Evolutionary conservation across 352 stramenopile genomes (phyloP).

Genomic region (Globisporangium orthogonon): DNA sequence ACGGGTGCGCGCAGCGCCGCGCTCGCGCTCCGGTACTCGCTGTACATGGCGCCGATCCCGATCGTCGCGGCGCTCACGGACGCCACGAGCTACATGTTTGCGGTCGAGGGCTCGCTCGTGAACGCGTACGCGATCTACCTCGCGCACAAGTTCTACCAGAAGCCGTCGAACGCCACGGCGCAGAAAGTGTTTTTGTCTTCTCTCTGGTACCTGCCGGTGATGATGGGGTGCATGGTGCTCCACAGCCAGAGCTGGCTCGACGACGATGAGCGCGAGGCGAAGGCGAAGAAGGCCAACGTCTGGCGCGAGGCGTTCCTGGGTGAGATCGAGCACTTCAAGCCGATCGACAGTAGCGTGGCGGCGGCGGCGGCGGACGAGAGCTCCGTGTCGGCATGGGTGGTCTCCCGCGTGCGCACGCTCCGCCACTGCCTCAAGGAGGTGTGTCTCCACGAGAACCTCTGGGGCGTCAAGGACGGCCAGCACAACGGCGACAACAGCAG

Average conservation of each 20-base stretch:
- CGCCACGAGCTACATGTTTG: constrained; percentile 99
- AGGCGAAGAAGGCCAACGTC: constrained; percentile 47
- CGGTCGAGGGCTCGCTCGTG: constrained; percentile 93
- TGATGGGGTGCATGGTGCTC: constrained; percentile 97
- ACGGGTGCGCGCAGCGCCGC: constrained; percentile 89
- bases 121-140: constrained; percentile 96
- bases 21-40: constrained; percentile 93
- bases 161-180: constrained; percentile 93
- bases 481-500: constrained; percentile 65
- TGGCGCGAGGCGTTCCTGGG: constrained; percentile 73
- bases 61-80: constrained; percentile 88
- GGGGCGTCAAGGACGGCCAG: constrained; percentile 71
- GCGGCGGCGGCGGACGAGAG: constrained; percentile 33
- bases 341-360: constrained; percentile 18
- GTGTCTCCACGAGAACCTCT: constrained; percentile 82
- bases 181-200: constrained; percentile 96
- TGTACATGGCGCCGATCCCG: constrained; percentile 93
- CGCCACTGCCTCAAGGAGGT: constrained; percentile 71
- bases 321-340: constrained; percentile 60
- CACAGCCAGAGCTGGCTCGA: constrained; percentile 92
- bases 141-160: constrained; percentile 92
- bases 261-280: constrained; percentile 55
- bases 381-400: constrained; percentile 54
- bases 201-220: constrained; percentile 97
- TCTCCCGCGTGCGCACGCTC: constrained; percentile 52